Base-by-base conservation (phyloP, 177 flowering plant species). In the Vitis hybrid region DNA sequence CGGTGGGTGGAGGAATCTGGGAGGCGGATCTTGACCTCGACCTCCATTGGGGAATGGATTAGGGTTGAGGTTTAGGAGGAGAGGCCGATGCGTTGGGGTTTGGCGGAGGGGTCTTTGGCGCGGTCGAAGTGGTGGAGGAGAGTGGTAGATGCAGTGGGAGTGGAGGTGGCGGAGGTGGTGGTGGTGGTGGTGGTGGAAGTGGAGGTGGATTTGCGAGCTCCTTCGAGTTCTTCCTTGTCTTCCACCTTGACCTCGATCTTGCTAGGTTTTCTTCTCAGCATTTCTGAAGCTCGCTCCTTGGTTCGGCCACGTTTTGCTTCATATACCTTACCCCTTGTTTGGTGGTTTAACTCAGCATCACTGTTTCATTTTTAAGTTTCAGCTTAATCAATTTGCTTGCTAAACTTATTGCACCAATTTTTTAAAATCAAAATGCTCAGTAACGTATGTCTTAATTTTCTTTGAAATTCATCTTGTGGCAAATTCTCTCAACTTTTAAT, bases 211-310 rank as follows among this genome's bases (percentile, higher is more conserved):
- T 78, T 81, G 67, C 92, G 90, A 56, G 88, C 82, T 78, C 86
- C 86, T 78, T 88, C 91, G 79, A 91, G 83, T 71, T 93, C 98
- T 74, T 91, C 89, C 80, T 83, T 89, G 87, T 93, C 98, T 83
- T 93, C 96, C 69, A 85, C 54, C 56, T 76, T 76, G 14, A 93
- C 85, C 72, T 89, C 85, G 77, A 93, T 86, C 70, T 86, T 87
- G 78, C 79, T 85, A 1, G 98, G 89, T 62, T 93, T 91, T 76
- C 96, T 86, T 70, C 94, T 80, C 80, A 89, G 85, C 98, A 93
- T 93, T 55, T 76, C 70, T 5, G 13, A 23, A 6, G 13, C 59
- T 32, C 65, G 4, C 23, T 50, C 17, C 9, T 39, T 5, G 48
- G 30, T 0, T 26, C 30, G 30, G 30, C 30, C 30, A 26, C 30